phyloP scores from a whole-genome alignment of 352 stramenopile genomes.

The Phytophthora nicotianae region DNA sequence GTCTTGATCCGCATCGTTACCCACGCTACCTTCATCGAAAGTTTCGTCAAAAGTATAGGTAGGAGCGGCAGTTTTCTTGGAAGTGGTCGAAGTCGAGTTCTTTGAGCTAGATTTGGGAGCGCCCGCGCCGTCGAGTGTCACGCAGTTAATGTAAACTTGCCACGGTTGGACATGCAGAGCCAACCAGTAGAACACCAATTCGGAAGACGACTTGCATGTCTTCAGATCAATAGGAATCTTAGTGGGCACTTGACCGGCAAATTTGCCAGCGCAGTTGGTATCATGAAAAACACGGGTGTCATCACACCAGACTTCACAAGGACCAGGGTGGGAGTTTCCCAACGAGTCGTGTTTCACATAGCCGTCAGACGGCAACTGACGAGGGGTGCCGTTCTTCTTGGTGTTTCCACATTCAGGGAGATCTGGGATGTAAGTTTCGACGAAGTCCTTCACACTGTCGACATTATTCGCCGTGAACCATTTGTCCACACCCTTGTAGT shows the following conservation, averaged over 20 bases:
- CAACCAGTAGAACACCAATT: slow-evolving; percentile 52
- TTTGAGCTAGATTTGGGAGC: slow-evolving; percentile 6
- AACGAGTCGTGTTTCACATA: slow-evolving; percentile 33
- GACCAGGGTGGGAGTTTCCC: slow-evolving; percentile 39
- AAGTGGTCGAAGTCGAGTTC: slow-evolving; percentile 14
- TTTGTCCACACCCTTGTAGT: slow-evolving; percentile 31
- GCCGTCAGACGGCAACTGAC: slow-evolving; percentile 26
- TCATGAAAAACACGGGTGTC: slow-evolving; percentile 45
- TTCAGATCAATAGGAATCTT: slow-evolving; percentile 42
- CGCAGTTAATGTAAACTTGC: slow-evolving; percentile 56
- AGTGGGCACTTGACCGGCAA: slow-evolving; percentile 25
- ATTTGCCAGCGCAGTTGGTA: slow-evolving; percentile 39
- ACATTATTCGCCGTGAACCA: slow-evolving; percentile 40
- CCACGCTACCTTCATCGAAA: slow-evolving; percentile 13
- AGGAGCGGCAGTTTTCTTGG: not conserved
- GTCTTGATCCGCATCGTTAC: slow-evolving; percentile 5
- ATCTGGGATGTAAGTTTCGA: slow-evolving; percentile 24
- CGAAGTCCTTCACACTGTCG: slow-evolving; percentile 35
- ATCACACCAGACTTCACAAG: slow-evolving; percentile 57
- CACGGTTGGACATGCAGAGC: slow-evolving; percentile 43
- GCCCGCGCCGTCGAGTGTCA: slow-evolving; percentile 21
- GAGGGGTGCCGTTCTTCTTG: slow-evolving; percentile 25
- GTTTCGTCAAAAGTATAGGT: not conserved
- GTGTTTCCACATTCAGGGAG: slow-evolving; percentile 36
- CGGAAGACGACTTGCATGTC: slow-evolving; percentile 30